Evolutionary conservation across 257 asterid genomes (phyloP).

Genomic region (Capsicum baccatum): DNA sequence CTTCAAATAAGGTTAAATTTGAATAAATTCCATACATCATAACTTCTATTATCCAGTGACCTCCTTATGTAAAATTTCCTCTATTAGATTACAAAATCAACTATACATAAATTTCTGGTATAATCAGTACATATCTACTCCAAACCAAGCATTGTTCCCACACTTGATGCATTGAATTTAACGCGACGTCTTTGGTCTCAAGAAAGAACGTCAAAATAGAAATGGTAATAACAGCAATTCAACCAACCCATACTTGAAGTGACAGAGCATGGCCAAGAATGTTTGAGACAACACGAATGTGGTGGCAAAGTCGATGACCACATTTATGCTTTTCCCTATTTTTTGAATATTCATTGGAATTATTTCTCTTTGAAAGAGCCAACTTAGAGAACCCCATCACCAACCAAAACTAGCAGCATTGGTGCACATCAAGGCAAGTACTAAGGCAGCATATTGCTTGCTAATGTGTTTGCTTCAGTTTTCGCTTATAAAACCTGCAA

Average conservation of each 20-base stretch:
- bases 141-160: constrained; percentile 88
- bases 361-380: constrained; percentile 91
- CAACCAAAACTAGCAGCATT: constrained; percentile 79
- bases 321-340: constrained; percentile 83
- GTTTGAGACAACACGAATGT: constrained; percentile 88
- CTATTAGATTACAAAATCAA: too few species aligned
- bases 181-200: constrained; percentile 82
- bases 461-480: too few species aligned
- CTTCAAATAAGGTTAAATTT: too few species aligned
- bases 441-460: constrained; percentile 39
- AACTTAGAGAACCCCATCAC: constrained; percentile 93
- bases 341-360: constrained; percentile 83
- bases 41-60: too few species aligned
- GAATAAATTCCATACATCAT: too few species aligned
- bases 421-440: constrained; percentile 71
- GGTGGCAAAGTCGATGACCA: constrained; percentile 70
- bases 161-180: constrained; percentile 86
- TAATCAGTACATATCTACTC: constrained; percentile 55
- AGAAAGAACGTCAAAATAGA: constrained; percentile 73
- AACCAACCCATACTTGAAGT: constrained; percentile 82
- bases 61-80: too few species aligned
- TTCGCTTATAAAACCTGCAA: too few species aligned
- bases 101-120: not conserved
- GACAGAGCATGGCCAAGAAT: constrained; percentile 77
- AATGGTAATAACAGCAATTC: constrained; percentile 73